Percentiles rank a stretch among this genome's conserved stretches.
Evolutionary conservation across 192 early-diverging fungal genomes (phyloP).

Genomic region (Backusella morwellensis): DNA sequence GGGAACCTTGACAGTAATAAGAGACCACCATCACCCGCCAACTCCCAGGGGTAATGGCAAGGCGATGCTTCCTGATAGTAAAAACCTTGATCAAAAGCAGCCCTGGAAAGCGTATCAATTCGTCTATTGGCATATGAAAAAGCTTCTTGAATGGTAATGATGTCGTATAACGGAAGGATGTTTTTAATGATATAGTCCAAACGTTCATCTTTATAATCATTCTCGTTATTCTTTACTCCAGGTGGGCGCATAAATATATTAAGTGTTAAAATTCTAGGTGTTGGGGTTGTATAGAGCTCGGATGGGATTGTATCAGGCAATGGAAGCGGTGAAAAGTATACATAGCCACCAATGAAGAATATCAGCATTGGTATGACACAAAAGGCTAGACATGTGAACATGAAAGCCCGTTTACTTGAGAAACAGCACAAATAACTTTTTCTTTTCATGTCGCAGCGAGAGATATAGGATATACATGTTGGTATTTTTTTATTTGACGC

Average conservation of each 20-base stretch:
- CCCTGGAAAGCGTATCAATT: slow-evolving; percentile 47
- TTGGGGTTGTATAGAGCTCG: background rate
- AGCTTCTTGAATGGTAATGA: slow-evolving; percentile 82
- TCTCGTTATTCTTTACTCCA: slow-evolving; percentile 62
- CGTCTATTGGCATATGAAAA: slow-evolving; percentile 71
- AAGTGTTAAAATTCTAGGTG: slow-evolving; percentile 55
- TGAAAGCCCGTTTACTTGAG: background rate
- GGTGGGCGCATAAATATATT: slow-evolving; percentile 78
- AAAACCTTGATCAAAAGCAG: slow-evolving; percentile 70
- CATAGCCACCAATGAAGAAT: slow-evolving; percentile 4
- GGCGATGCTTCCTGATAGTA: slow-evolving; percentile 56
- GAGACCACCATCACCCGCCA: slow-evolving; percentile 73
- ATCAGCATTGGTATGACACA: background rate
- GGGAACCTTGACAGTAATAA: slow-evolving; percentile 69
- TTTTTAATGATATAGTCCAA: slow-evolving; percentile 65
- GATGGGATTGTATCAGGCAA: background rate
- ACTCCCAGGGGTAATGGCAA: slow-evolving; percentile 57
- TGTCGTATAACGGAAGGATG: slow-evolving; percentile 65
- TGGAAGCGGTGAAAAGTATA: background rate
- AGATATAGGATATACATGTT: background rate
- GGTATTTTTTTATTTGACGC: background rate
- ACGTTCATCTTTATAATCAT: slow-evolving; percentile 79
- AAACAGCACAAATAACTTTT: background rate
- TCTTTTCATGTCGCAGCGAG: background rate
- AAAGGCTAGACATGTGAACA: background rate